Conservation (phyloP, 805 yeast genomes). For the Candida easanensis region DNA sequence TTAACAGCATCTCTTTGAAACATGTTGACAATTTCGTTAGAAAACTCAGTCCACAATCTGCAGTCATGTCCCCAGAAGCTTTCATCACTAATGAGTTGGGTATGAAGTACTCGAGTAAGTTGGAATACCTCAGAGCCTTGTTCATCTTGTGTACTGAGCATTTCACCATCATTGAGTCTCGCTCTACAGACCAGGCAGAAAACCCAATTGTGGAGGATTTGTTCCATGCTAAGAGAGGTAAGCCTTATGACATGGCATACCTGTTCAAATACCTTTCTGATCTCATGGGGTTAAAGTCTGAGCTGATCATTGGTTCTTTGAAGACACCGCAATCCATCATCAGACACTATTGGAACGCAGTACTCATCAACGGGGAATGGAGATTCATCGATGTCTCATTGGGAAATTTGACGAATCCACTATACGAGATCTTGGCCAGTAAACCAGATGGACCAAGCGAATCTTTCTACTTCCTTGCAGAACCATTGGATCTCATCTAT, state of each 20-base stretch:
- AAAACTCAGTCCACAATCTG: conserved; percentile 30
- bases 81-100: conserved; percentile 54
- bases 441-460: conserved; percentile 31
- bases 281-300: conserved; percentile 67
- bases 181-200: conserved; percentile 11
- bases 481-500: conserved; percentile 72
- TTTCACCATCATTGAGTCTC: conserved; percentile 40
- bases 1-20: conserved; percentile 31
- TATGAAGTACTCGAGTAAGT: conserved; percentile 46
- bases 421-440: conserved; percentile 39
- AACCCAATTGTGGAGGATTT: conserved; percentile 35
- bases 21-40: conserved; percentile 45
- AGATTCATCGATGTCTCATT: conserved; percentile 71
- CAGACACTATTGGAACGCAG: conserved; percentile 89
- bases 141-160: conserved; percentile 61
- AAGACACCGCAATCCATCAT: conserved; percentile 71
- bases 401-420: conserved; percentile 57
- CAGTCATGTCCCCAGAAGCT: conserved; percentile 48
- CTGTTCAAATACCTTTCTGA: conserved; percentile 71
- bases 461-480: conserved; percentile 69
- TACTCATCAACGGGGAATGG: conserved; percentile 73
- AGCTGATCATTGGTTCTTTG: conserved; percentile 77
- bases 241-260: conserved; percentile 71
- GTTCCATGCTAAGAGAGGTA: conserved; percentile 50
- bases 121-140: conserved; percentile 65